Evolutionary conservation across 108 stramenopile genomes (phyloP).

Genomic region (Cyclostephanos tholiformis): DNA sequence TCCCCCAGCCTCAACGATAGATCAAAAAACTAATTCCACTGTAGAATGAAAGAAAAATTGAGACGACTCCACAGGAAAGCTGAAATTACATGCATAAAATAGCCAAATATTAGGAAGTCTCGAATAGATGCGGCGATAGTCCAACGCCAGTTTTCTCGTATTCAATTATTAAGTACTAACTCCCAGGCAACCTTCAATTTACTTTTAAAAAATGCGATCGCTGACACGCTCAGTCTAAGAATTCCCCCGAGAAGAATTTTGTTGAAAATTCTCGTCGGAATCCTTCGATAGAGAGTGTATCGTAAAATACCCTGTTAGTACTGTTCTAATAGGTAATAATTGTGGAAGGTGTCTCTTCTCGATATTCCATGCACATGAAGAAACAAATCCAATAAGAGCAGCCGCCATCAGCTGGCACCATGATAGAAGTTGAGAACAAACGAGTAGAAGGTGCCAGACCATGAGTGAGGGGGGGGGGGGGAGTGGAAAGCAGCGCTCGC

Average conservation of each 20-base stretch:
- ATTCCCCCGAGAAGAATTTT: too few species aligned
- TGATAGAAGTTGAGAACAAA: neutral
- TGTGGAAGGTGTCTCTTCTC: neutral
- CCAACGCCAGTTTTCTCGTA: too few species aligned
- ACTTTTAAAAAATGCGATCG: neutral
- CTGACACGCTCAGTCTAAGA: neutral
- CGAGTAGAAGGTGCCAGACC: neutral
- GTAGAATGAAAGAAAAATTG: too few species aligned
- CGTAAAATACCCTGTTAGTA: neutral
- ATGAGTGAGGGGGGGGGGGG: constrained; percentile 14
- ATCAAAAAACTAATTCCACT: too few species aligned
- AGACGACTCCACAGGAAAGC: too few species aligned
- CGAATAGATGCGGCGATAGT: too few species aligned
- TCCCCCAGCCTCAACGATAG: too few species aligned
- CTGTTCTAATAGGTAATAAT: neutral
- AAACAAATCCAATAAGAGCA: neutral
- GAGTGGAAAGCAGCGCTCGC: constrained; percentile 9
- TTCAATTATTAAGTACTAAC: too few species aligned
- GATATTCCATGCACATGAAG: neutral
- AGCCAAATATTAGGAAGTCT: too few species aligned
- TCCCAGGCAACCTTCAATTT: too few species aligned
- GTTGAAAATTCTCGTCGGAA: too few species aligned
- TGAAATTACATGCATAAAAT: too few species aligned
- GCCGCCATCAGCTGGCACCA: neutral
- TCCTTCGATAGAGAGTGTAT: neutral